phyloP scores from a whole-genome alignment of 352 stramenopile genomes.

The Phytophthora uliginosa region DNA sequence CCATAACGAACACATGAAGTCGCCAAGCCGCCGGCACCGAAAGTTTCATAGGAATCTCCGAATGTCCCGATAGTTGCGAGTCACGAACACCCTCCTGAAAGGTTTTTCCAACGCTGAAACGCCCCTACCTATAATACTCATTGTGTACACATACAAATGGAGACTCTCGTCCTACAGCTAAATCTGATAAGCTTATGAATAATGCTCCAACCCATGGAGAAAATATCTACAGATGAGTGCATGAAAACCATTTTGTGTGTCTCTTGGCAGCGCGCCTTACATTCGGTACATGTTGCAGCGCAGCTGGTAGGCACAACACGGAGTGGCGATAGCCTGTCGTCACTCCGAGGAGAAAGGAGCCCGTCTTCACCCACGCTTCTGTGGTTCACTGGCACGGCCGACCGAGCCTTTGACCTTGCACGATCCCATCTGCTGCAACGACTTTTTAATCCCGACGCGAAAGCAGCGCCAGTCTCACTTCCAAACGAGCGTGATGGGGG shows the following conservation, averaged over 20 bases:
- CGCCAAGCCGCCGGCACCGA: constrained; percentile 25
- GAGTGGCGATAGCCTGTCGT: constrained; percentile 25
- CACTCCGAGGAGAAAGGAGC: constrained; percentile 9
- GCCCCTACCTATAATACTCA: background rate
- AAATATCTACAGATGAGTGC: background rate
- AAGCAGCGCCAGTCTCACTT: constrained; percentile 27
- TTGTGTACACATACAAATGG: background rate
- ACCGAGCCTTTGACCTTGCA: constrained; percentile 13
- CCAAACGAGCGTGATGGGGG: constrained; percentile 20
- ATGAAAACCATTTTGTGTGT: background rate
- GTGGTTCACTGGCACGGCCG: constrained; percentile 10
- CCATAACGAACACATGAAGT: constrained; percentile 34
- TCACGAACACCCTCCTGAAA: background rate
- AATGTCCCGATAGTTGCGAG: constrained; percentile 1
- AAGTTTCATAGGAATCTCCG: constrained; percentile 19
- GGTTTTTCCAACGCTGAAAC: background rate
- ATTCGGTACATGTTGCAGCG: background rate
- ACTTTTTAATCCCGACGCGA: constrained; percentile 18
- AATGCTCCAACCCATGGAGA: constrained; percentile 2
- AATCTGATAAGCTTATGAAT: no score
- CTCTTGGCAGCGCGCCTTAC: background rate
- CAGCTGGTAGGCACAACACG: constrained; percentile 18
- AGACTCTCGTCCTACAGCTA: background rate
- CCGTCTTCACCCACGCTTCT: constrained; percentile 15
- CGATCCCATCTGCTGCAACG: constrained; percentile 24